Evolutionary conservation across 345 rosid genomes (phyloP).

Genomic region (Odontarrhena argentea): DNA sequence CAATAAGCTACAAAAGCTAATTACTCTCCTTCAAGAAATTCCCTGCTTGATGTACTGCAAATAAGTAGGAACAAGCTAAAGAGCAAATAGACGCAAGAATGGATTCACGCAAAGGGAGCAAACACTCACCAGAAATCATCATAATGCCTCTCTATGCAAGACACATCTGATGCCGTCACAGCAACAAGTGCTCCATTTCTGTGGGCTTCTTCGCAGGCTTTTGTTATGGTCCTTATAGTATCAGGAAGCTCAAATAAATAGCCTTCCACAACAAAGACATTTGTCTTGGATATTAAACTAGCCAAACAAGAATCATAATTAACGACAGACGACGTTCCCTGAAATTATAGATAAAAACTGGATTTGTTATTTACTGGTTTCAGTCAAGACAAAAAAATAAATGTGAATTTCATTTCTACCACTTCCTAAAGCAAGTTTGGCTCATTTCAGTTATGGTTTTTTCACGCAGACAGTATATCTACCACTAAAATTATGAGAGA

Average conservation of each 20-base stretch:
- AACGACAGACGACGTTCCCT: conserved; percentile 90
- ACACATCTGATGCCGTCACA: conserved; percentile 87
- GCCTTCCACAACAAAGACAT: conserved; percentile 83
- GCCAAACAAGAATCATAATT: conserved; percentile 76
- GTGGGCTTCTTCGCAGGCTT: conserved; percentile 88
- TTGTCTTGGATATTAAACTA: conserved; percentile 70
- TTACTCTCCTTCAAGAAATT: background rate
- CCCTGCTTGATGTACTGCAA: background rate
- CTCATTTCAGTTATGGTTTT: background rate
- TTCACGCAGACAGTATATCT: background rate
- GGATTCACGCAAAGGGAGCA: background rate
- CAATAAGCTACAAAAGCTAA: conserved; percentile 10
- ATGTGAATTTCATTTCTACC: background rate
- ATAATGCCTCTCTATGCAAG: conserved; percentile 89
- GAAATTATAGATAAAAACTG: conserved; percentile 27
- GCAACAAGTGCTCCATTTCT: conserved; percentile 81
- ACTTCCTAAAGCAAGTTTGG: conserved; percentile 8
- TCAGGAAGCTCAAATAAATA: conserved; percentile 93
- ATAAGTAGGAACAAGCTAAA: background rate
- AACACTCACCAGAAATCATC: conserved; percentile 83
- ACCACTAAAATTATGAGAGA: conserved; percentile 3
- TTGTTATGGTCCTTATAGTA: conserved; percentile 74
- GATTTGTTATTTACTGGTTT: conserved; percentile 14
- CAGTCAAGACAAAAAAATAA: background rate
- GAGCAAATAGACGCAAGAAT: conserved; percentile 3